Base-by-base conservation (phyloP, 192 early-diverging fungal genomes). In the Chytriomyces confervae region DNA sequence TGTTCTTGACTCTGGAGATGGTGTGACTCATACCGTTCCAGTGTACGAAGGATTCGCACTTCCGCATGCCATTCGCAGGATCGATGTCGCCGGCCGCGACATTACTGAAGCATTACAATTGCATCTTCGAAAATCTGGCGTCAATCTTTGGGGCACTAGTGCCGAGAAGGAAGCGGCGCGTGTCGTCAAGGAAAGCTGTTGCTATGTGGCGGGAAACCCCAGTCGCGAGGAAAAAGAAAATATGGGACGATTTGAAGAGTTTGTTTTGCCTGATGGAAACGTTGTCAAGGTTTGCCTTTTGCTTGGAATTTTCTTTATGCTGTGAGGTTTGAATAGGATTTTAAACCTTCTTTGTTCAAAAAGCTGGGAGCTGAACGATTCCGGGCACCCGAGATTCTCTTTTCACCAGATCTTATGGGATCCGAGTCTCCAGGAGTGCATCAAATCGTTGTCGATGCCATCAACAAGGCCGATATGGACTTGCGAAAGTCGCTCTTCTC, bases 31-130 rank as follows among this genome's bases (percentile, higher is more conserved):
- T 66, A 84, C 95, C 8, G 86, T 99, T 8, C 97, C 96, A 48
- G 96, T 98, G 0, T 98, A 93, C 81, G 97, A 98, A 85, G 97
- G 97, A 46, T 99, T 96, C 80, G 95, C 96, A 61, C 91, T 98
- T 69, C 94, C 94, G 13, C 92, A 99, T 76, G 96, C 96, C 29
- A 95, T 99, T 57, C 88, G 93, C 48, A 88, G 97, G 68, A 91
- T 97, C 49, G 97, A 99, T 74, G 85, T 99, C 77, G 97, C 96
- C 10, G 97, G 97, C 5, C 78, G 89, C 73, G 97, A 99, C 81
- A 91, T 99, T 16, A 99, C 97, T 36, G 92, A 96, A 62, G 86
- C 96, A 70, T 85, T 99, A 62, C 94, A 96, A 75, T 77, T 98
- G 23, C 87, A 98, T 68, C 88, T 99, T 44, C 94, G 95, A 64